A percentile compares a stretch with the other conserved stretches of the same genome.
These are phyloP conservation scores for Hanseniaspora opuntiae DNA, from an alignment of 805 yeast species.

Conservation along the genomic window DNA sequence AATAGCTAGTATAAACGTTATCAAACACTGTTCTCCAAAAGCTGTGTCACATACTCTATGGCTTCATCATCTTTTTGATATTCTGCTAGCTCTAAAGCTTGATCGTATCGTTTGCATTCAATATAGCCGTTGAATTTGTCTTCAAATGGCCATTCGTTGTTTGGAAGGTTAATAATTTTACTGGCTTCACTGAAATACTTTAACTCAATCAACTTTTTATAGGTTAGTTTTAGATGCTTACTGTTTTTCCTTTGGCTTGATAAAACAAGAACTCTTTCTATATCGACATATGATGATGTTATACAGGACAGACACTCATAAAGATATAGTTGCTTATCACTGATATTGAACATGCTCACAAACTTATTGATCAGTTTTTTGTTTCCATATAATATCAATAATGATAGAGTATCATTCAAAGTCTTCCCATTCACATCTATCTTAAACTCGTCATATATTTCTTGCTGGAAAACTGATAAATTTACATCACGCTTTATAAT, in stretches of 20 bases:
- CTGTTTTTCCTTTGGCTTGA: conserved; percentile 45
- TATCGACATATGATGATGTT: conserved; percentile 37
- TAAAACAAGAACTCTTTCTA: conserved; percentile 36
- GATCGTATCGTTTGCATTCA: conserved; percentile 37
- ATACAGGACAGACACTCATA: conserved; percentile 38
- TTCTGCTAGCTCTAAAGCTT: conserved; percentile 29
- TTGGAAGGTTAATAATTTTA: conserved; percentile 39
- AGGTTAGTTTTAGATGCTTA: conserved; percentile 59
- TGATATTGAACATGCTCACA: conserved; percentile 40
- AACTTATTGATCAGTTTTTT: conserved; percentile 34
- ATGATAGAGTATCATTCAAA: conserved; percentile 35
- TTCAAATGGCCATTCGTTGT: conserved; percentile 32
- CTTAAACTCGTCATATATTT: conserved; percentile 31
- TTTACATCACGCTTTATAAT: conserved; percentile 32
- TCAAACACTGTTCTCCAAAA: neutral
- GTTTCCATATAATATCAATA: conserved; percentile 38
- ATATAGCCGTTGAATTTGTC: conserved; percentile 39
- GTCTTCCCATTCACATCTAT: conserved; percentile 31
- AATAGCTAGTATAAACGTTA: neutral
- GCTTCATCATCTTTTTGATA: conserved; percentile 19
- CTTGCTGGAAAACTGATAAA: conserved; percentile 33
- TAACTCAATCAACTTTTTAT: conserved; percentile 35
- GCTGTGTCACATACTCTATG: neutral
- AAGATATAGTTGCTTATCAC: conserved; percentile 45
- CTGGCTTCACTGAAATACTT: conserved; percentile 51